Conservation (phyloP, 805 yeast species). For the Nakazawaea sp. region DNA sequence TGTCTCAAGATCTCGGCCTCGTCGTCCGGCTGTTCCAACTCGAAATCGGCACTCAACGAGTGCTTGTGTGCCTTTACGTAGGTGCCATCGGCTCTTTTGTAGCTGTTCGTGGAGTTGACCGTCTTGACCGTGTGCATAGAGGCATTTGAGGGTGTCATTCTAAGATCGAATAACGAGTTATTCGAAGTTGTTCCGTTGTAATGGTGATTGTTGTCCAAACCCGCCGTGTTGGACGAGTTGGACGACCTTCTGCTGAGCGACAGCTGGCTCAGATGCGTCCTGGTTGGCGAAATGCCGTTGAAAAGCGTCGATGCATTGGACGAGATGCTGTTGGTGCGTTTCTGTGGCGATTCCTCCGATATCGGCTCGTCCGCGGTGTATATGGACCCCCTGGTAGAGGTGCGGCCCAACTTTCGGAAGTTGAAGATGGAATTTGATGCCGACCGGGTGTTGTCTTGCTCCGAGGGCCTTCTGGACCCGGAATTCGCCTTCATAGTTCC, state of each 20-base stretch:
- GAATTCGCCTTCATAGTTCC: too few relatives aligned
- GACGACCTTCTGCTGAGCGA: slow-evolving; percentile 3
- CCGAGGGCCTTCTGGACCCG: slow-evolving; percentile 1
- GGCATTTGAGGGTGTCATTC: slow-evolving; percentile 9
- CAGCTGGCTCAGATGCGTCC: slow-evolving; percentile 1
- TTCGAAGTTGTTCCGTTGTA: slow-evolving; percentile 6
- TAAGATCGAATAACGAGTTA: slow-evolving; percentile 6
- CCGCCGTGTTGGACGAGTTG: slow-evolving; percentile 1
- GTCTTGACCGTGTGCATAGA: slow-evolving; percentile 19
- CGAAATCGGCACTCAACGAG: slow-evolving; percentile 31
- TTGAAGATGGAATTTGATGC: slow-evolving; percentile 9
- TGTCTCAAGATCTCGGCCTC: slow-evolving; percentile 60
- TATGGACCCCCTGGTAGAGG: slow-evolving; percentile 6
- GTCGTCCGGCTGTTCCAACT: slow-evolving; percentile 62
- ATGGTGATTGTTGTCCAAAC: slow-evolving; percentile 7
- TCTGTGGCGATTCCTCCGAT: neutral
- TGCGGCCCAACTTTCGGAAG: slow-evolving; percentile 9
- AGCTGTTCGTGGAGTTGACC: slow-evolving; percentile 8
- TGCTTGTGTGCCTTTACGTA: slow-evolving; percentile 27
- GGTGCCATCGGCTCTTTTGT: slow-evolving; percentile 9
- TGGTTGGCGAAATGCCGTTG: slow-evolving; percentile 5
- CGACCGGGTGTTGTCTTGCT: slow-evolving; percentile 1
- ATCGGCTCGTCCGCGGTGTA: slow-evolving; percentile 2
- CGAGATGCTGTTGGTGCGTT: slow-evolving; percentile 7
- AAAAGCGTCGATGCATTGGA: slow-evolving; percentile 5